A percentile compares a stretch with the other conserved stretches of the same genome.
phyloP scores from a whole-genome alignment of 805 yeast species.

The Barnettozyma sucrosica region DNA sequence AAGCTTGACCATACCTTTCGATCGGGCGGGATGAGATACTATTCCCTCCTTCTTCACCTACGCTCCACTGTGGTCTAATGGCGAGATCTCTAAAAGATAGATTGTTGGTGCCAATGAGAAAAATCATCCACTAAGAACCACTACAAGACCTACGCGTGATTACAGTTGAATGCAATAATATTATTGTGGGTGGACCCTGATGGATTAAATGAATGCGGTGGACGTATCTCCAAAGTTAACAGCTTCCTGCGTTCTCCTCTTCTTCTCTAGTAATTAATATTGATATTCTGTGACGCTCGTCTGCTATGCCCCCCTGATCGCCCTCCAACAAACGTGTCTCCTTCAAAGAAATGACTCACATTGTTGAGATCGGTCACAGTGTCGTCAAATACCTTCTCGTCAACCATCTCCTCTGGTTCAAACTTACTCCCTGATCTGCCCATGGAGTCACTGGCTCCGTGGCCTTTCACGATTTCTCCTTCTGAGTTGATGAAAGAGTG shows the following conservation, averaged over 20 bases:
- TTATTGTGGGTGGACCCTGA: not conserved
- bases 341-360: constrained; percentile 8
- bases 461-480: constrained; percentile 22
- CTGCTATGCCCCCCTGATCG: constrained; percentile 5
- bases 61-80: too few relatives aligned
- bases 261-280: constrained; percentile 4
- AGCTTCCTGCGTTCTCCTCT: not conserved
- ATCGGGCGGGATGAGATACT: too few relatives aligned
- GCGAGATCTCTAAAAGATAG: too few relatives aligned
- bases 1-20: too few relatives aligned
- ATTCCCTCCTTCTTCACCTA: too few relatives aligned
- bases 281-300: constrained; percentile 3
- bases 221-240: not conserved
- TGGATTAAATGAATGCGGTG: not conserved
- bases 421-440: constrained; percentile 1
- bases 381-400: constrained; percentile 24
- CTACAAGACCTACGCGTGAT: too few relatives aligned
- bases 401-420: constrained; percentile 23
- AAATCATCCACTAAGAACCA: too few relatives aligned
- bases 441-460: not conserved
- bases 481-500: constrained; percentile 22
- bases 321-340: constrained; percentile 17
- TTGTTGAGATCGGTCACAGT: constrained; percentile 18
- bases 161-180: too few relatives aligned
- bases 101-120: too few relatives aligned